Evolutionary conservation across 2,329 filamentous ascomycete genomes (phyloP).

Genomic region (Diaporthe citrichinensis): DNA sequence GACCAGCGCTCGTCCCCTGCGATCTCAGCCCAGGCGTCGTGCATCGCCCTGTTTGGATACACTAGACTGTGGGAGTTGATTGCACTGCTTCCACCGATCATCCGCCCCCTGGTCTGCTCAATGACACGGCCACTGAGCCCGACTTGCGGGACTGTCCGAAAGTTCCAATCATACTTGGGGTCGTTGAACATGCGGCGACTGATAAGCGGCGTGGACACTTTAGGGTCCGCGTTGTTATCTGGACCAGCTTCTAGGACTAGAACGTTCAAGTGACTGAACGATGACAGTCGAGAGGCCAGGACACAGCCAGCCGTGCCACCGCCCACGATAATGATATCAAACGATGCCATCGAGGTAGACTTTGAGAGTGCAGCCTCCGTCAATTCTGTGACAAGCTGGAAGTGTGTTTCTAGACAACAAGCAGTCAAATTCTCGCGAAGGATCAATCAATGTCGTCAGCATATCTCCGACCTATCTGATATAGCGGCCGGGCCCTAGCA

Average conservation of each 20-base stretch:
- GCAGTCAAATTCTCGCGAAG: not conserved
- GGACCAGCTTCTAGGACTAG: conserved; percentile 12
- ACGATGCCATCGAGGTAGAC: not conserved
- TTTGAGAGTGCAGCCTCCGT: not conserved
- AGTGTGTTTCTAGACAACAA: not conserved
- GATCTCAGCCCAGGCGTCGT: conserved; percentile 5
- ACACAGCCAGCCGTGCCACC: conserved; percentile 25
- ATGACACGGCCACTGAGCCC: not conserved
- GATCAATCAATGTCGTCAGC: not conserved
- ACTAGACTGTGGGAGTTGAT: conserved; percentile 23
- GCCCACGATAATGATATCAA: conserved; percentile 13
- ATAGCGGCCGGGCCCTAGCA: not conserved
- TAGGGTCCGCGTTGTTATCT: not conserved
- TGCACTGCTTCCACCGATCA: conserved; percentile 16
- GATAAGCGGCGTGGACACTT: not conserved
- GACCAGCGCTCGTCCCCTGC: conserved; percentile 6
- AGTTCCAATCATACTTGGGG: conserved; percentile 6
- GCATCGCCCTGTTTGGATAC: conserved; percentile 11
- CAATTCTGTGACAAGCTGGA: not conserved
- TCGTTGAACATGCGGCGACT: conserved; percentile 10
- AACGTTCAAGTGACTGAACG: not conserved
- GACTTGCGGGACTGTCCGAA: not conserved
- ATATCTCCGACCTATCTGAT: not conserved
- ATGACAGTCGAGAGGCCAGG: not conserved
- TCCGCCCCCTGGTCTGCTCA: conserved; percentile 1